A percentile compares a stretch with the other conserved stretches of the same genome.
phyloP scores from a whole-genome alignment of 2,329 filamentous ascomycete genomes.

The Colletotrichum phormii region DNA sequence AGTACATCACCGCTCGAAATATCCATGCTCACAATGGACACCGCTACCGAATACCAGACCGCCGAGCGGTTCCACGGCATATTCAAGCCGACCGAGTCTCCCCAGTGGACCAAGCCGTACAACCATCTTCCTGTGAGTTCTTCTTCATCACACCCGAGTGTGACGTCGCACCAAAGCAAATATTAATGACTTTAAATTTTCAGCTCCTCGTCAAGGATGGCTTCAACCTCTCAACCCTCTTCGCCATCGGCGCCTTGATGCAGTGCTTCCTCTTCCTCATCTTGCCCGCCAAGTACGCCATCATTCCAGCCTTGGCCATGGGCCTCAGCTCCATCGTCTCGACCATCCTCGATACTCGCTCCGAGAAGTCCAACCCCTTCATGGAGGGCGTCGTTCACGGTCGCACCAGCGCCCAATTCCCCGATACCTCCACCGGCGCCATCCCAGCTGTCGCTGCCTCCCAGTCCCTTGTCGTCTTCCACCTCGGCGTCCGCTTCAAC shows the following conservation, averaged over 20 bases:
- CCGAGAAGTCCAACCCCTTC: constrained; percentile 39
- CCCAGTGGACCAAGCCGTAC: not conserved
- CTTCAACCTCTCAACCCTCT: constrained; percentile 47
- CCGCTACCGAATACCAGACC: not conserved
- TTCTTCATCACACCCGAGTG: not conserved
- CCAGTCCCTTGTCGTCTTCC: constrained; percentile 54
- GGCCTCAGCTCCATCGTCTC: constrained; percentile 45
- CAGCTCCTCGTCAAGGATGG: constrained; percentile 45
- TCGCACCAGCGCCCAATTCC: constrained; percentile 49
- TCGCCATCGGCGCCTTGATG: constrained; percentile 48
- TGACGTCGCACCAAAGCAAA: not conserved
- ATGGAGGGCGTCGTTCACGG: constrained; percentile 45
- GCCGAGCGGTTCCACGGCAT: not conserved
- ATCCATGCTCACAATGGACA: not conserved
- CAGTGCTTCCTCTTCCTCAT: constrained; percentile 48
- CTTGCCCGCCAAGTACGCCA: constrained; percentile 49
- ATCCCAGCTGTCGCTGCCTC: constrained; percentile 42
- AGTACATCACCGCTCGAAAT: not conserved
- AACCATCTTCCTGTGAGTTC: not conserved
- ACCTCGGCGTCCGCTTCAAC: constrained; percentile 58
- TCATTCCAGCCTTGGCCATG: constrained; percentile 47
- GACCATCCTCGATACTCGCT: constrained; percentile 43
- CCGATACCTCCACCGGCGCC: constrained; percentile 42
- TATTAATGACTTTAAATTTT: not conserved
- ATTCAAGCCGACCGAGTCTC: constrained; percentile 10